phyloP scores from a whole-genome alignment of 2,329 filamentous ascomycete genomes.

The Graphilbum ipis-grandicollis region DNA sequence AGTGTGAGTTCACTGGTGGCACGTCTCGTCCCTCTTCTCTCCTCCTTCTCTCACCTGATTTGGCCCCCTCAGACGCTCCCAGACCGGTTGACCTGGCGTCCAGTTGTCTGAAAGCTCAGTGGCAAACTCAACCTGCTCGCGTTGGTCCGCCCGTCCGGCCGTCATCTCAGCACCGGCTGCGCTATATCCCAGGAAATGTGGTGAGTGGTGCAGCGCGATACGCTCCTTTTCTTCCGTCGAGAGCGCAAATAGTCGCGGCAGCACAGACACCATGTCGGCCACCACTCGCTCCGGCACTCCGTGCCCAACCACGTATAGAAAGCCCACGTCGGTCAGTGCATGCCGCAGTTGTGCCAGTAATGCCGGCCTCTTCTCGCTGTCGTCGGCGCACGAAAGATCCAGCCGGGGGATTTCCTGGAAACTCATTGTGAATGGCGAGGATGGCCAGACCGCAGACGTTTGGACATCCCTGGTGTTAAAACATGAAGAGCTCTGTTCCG shows the following conservation, averaged over 20 bases:
- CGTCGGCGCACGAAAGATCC: conserved; percentile 25
- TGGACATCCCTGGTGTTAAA: too few species aligned
- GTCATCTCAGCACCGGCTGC: conserved; percentile 37
- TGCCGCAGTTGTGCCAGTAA: conserved; percentile 24
- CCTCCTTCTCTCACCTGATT: conserved; percentile 18
- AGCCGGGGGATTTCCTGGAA: conserved; percentile 29
- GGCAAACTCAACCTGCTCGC: conserved; percentile 44
- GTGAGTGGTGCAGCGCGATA: conserved; percentile 31
- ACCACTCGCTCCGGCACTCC: conserved; percentile 20
- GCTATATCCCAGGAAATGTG: conserved; percentile 44
- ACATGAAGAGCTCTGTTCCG: too few species aligned
- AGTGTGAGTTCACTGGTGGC: too few species aligned
- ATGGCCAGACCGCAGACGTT: too few species aligned
- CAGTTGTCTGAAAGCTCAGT: conserved; percentile 29
- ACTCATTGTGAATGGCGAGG: background rate
- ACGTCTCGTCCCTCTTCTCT: too few species aligned
- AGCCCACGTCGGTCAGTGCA: conserved; percentile 32
- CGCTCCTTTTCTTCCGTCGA: conserved; percentile 18
- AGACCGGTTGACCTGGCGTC: conserved; percentile 15
- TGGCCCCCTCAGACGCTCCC: conserved; percentile 27
- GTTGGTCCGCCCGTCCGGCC: conserved; percentile 28
- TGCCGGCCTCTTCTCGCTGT: conserved; percentile 15
- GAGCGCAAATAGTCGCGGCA: conserved; percentile 27
- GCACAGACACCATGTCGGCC: conserved; percentile 17
- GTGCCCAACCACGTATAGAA: conserved; percentile 34